These are phyloP conservation scores for Pistacia atlantica DNA, from an alignment of 345 rosid species.

Conservation along the genomic window DNA sequence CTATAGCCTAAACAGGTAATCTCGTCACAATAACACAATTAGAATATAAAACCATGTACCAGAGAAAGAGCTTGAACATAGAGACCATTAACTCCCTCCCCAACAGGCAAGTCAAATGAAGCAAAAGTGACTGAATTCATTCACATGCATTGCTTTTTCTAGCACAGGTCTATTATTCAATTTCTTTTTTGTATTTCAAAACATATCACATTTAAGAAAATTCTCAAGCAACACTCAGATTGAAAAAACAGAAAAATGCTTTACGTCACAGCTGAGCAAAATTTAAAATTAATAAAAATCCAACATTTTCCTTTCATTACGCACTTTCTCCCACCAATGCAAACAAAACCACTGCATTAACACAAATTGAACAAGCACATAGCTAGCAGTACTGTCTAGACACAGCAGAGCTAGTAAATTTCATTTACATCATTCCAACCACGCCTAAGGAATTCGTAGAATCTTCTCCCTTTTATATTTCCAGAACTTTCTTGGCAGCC, in stretches of 20 bases:
- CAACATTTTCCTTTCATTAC: no score
- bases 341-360: not conserved
- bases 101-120: not conserved
- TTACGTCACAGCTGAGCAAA: not conserved
- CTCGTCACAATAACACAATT: not conserved
- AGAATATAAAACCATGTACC: not conserved
- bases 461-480: not conserved
- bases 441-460: not conserved
- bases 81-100: not conserved
- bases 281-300: no score
- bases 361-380: not conserved
- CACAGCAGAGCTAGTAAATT: not conserved
- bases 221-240: not conserved
- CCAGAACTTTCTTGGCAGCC: not conserved
- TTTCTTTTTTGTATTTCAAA: not conserved
- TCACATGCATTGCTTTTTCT: not conserved
- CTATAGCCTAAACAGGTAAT: not conserved
- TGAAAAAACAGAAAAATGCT: not conserved
- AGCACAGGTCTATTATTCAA: not conserved
- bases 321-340: no score
- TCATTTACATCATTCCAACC: slow-evolving; percentile 1
- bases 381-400: not conserved
- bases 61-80: not conserved
- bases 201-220: not conserved
- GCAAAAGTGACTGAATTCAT: not conserved